These are phyloP conservation scores for Aspergillus luchuensis DNA, from an alignment of 2,329 filamentous ascomycete species.

Conservation along the genomic window DNA sequence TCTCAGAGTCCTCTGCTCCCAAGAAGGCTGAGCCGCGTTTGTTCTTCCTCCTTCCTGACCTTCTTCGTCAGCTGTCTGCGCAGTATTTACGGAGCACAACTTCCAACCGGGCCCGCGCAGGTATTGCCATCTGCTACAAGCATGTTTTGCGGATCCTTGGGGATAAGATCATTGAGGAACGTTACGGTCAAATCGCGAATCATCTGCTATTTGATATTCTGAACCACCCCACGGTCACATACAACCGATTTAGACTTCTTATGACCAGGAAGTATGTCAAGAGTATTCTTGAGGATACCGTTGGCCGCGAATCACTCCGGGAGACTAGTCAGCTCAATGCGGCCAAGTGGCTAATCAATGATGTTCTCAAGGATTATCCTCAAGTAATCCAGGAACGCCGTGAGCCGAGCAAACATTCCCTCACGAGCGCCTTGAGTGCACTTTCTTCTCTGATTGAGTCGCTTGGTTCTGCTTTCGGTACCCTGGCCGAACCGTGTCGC, in stretches of 20 bases:
- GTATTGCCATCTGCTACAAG: slow-evolving; percentile 83
- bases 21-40: slow-evolving; percentile 72
- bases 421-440: slow-evolving; percentile 77
- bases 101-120: slow-evolving; percentile 77
- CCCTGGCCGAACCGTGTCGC: slow-evolving; percentile 77
- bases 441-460: slow-evolving; percentile 75
- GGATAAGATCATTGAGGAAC: slow-evolving; percentile 77
- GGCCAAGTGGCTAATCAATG: slow-evolving; percentile 79
- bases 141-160: slow-evolving; percentile 77
- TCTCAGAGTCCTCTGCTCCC: slow-evolving; percentile 73
- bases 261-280: slow-evolving; percentile 83
- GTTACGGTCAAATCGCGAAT: slow-evolving; percentile 78
- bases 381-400: slow-evolving; percentile 82
- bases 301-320: slow-evolving; percentile 78
- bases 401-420: slow-evolving; percentile 83
- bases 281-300: slow-evolving; percentile 77
- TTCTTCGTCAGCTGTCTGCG: slow-evolving; percentile 74
- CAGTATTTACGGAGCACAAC: slow-evolving; percentile 80
- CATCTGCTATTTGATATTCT: slow-evolving; percentile 80
- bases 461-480: slow-evolving; percentile 78
- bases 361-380: slow-evolving; percentile 90
- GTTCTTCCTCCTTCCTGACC: slow-evolving; percentile 72
- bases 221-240: slow-evolving; percentile 71
- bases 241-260: slow-evolving; percentile 85
- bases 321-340: slow-evolving; percentile 86